These are phyloP conservation scores for Pholiota adiposa DNA, from an alignment of 1,284 basidiomycete genomes.

Conservation along the genomic window DNA sequence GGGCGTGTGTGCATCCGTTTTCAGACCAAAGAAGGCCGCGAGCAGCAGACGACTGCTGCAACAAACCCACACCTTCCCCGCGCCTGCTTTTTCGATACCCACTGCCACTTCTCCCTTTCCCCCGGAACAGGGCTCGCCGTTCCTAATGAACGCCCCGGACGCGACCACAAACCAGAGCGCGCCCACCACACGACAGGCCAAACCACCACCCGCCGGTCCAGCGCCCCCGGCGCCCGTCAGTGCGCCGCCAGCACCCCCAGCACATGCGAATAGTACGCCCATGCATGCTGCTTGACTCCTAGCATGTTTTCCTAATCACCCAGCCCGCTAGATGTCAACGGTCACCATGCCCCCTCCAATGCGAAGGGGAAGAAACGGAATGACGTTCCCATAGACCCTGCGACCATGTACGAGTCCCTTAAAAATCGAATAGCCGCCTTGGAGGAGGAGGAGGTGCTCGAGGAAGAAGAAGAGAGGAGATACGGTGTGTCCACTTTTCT, in stretches of 20 bases:
- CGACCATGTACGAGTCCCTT: slow-evolving; percentile 82
- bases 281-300: not conserved
- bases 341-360: slow-evolving; percentile 37
- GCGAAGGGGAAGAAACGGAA: slow-evolving; percentile 69
- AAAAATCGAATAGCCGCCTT: slow-evolving; percentile 84
- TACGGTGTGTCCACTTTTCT: slow-evolving; percentile 56
- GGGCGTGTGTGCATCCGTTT: slow-evolving; percentile 6
- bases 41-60: not conserved
- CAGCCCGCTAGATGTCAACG: slow-evolving; percentile 41
- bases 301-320: slow-evolving; percentile 4
- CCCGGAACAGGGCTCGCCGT: slow-evolving; percentile 4
- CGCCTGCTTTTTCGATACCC: not conserved
- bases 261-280: slow-evolving; percentile 24
- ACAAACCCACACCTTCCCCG: slow-evolving; percentile 2
- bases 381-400: slow-evolving; percentile 74
- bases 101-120: not conserved
- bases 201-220: slow-evolving; percentile 29
- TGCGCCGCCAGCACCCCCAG: slow-evolving; percentile 29
- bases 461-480: slow-evolving; percentile 79
- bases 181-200: slow-evolving; percentile 24
- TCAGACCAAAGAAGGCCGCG: slow-evolving; percentile 6
- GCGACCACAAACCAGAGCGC: slow-evolving; percentile 20
- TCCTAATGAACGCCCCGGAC: slow-evolving; percentile 27
- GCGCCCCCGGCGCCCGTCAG: slow-evolving; percentile 31
- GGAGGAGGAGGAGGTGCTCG: slow-evolving; percentile 81